Conservation (phyloP, 495 filamentous ascomycete genomes). For the Clohesyomyces aquaticus region DNA sequence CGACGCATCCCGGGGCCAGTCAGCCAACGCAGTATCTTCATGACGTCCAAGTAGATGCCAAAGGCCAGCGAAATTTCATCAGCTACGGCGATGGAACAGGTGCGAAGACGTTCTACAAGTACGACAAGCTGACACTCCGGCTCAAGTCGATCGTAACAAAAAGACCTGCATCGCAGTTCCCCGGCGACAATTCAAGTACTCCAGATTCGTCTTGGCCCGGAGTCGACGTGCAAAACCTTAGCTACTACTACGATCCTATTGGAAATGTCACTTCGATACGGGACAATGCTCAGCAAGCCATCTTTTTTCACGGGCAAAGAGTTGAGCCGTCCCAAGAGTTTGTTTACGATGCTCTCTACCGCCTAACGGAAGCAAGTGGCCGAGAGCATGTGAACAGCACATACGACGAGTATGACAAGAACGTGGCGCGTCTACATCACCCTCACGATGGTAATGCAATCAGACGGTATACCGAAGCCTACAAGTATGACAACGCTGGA, state of each 20-base stretch:
- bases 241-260: neutral
- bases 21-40: neutral
- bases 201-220: neutral
- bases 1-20: neutral
- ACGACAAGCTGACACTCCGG: neutral
- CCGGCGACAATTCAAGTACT: too few relatives aligned
- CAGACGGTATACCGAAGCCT: neutral
- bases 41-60: neutral
- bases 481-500: neutral
- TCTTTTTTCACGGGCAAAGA: neutral
- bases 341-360: neutral
- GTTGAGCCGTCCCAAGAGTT: neutral
- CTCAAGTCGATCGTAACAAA: neutral
- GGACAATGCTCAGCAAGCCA: neutral
- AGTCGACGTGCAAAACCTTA: neutral
- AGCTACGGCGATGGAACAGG: conserved; percentile 1
- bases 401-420: neutral
- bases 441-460: neutral
- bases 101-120: neutral
- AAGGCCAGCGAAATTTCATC: neutral
- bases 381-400: neutral
- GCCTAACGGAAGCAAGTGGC: neutral
- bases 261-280: neutral
- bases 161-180: too few relatives aligned
- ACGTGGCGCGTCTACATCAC: neutral